Conservation (phyloP, 371 early-diverging fungal genomes). For the Polyrhizophydium stewartii region DNA sequence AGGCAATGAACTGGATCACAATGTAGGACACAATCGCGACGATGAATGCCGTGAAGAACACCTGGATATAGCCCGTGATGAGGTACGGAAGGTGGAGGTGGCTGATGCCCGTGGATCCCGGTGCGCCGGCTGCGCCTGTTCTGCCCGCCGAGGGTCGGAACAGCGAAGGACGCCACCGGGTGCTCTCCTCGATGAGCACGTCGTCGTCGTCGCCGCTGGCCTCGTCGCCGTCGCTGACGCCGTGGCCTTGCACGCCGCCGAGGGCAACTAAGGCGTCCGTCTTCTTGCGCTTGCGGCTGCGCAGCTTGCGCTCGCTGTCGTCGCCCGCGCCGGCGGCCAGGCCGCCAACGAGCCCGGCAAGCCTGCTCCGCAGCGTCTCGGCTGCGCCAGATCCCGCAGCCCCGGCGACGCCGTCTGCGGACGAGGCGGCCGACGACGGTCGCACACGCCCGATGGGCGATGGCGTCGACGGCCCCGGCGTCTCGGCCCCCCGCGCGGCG, state of each 20-base stretch:
- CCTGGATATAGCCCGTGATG: constrained; percentile 51
- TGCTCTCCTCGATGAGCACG: not conserved
- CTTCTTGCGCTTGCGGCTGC: too few species aligned
- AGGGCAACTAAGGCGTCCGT: not conserved
- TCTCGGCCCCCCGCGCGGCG: not conserved
- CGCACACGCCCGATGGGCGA: too few species aligned
- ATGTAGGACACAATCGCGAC: constrained; percentile 49
- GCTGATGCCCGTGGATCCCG: not conserved
- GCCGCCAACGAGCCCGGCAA: too few species aligned
- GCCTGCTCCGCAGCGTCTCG: too few species aligned
- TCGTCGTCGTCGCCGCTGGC: not conserved
- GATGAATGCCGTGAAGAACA: constrained; percentile 56
- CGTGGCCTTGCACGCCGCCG: not conserved
- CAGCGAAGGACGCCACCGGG: not conserved
- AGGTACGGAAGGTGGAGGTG: not conserved
- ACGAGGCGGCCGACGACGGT: too few species aligned
- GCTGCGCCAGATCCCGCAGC: too few species aligned
- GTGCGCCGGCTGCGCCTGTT: not conserved
- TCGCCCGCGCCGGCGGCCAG: too few species aligned
- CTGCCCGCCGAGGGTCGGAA: not conserved
- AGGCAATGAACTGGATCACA: constrained; percentile 53
- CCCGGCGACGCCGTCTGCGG: too few species aligned
- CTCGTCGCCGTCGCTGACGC: not conserved
- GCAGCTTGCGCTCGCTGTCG: too few species aligned
- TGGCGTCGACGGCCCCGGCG: not conserved